phyloP scores from a whole-genome alignment of 1,139 yeast genomes.

The Pichia sp. region DNA sequence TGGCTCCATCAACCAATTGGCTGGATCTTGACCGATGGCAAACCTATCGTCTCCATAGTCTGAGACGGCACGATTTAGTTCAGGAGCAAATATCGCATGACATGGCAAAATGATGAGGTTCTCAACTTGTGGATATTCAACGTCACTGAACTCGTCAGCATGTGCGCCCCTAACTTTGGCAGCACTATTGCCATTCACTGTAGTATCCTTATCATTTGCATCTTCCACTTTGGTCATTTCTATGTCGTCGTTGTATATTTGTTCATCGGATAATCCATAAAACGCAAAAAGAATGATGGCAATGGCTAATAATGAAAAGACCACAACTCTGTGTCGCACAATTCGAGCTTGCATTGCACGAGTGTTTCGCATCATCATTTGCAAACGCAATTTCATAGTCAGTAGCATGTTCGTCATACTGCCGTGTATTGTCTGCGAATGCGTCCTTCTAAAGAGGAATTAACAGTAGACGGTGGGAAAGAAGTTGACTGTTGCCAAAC shows the following conservation, averaged over 20 bases:
- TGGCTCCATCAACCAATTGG: slow-evolving; percentile 58
- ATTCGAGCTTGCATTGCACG: no score
- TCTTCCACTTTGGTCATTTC: neutral
- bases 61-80: slow-evolving; percentile 3
- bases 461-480: no score
- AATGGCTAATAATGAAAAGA: slow-evolving; percentile 3
- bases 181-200: neutral
- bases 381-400: no score
- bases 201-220: neutral
- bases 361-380: no score
- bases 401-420: no score
- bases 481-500: no score
- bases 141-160: neutral
- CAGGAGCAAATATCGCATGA: slow-evolving; percentile 17
- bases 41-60: neutral
- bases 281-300: slow-evolving; percentile 6
- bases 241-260: neutral
- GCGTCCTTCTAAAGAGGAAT: no score
- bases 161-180: neutral
- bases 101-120: slow-evolving; percentile 20
- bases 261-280: slow-evolving; percentile 7
- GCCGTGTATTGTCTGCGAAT: no score
- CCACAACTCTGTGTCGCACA: slow-evolving; percentile 2
- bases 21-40: slow-evolving; percentile 32
- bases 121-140: slow-evolving; percentile 4